phyloP scores from a whole-genome alignment of 75 land plant genomes.

The Selaginella moellendorffii region DNA sequence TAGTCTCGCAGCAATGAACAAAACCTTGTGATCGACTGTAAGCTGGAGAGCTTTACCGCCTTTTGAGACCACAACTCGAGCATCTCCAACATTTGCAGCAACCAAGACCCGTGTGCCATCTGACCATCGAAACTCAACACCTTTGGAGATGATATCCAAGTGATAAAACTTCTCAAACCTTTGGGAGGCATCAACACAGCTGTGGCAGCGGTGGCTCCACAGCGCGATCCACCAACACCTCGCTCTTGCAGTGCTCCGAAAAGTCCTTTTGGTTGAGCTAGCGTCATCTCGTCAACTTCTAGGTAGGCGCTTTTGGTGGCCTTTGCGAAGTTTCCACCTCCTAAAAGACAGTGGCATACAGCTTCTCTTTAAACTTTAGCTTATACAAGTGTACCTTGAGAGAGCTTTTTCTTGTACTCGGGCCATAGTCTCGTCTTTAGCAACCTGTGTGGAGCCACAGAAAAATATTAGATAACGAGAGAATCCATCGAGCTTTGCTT shows the following conservation, averaged over 20 bases:
- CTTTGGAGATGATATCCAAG: background rate
- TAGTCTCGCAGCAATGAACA: background rate
- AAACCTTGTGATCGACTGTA: conserved; percentile 38
- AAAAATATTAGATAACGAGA: no score
- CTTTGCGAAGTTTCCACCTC: conserved; percentile 14
- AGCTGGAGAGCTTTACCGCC: conserved; percentile 33
- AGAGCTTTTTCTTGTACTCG: conserved; percentile 28
- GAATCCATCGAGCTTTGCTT: no score
- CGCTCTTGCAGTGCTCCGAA: conserved; percentile 37
- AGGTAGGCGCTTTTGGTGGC: conserved; percentile 32
- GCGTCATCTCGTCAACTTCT: conserved; percentile 27
- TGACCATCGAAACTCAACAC: conserved; percentile 2
- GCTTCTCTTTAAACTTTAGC: no score
- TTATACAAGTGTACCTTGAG: no score
- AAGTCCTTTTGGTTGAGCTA: conserved; percentile 37
- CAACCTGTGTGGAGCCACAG: conserved; percentile 21
- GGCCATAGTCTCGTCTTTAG: conserved; percentile 32
- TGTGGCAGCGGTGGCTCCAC: conserved; percentile 44
- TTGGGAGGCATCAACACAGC: conserved; percentile 19
- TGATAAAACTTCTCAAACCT: conserved; percentile 11
- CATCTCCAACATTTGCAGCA: conserved; percentile 41
- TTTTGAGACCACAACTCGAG: conserved; percentile 34
- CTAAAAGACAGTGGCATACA: no score
- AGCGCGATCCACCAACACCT: conserved; percentile 36
- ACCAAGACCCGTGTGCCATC: conserved; percentile 21